Conservation (phyloP, 495 filamentous ascomycete species). For the Aspergillus asperescens region DNA sequence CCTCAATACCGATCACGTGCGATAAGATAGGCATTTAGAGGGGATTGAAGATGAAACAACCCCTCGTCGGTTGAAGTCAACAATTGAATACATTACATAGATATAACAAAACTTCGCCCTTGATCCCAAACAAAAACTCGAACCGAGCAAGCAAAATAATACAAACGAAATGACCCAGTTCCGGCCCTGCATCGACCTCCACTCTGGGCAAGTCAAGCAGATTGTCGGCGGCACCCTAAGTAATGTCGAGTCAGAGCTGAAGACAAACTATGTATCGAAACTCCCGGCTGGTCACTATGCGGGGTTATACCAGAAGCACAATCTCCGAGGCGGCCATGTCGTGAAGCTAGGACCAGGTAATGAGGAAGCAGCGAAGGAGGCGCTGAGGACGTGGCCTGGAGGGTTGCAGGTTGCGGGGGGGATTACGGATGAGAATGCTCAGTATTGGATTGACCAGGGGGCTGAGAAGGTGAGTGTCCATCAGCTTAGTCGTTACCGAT, state of each 20-base stretch:
- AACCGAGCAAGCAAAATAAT: too few relatives aligned
- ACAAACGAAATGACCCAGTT: slow-evolving; percentile 77
- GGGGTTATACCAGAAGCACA: slow-evolving; percentile 66
- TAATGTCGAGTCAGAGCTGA: slow-evolving; percentile 56
- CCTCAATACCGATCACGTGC: slow-evolving; percentile 30
- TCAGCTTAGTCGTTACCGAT: too few relatives aligned
- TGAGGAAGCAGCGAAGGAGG: slow-evolving; percentile 69
- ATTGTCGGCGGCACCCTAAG: slow-evolving; percentile 92
- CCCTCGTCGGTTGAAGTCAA: too few relatives aligned
- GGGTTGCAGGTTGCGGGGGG: slow-evolving; percentile 87
- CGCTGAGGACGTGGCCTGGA: slow-evolving; percentile 68
- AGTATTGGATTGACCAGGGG: slow-evolving; percentile 77
- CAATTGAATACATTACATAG: too few relatives aligned
- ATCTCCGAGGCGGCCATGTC: slow-evolving; percentile 76
- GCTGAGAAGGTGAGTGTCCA: slow-evolving; percentile 72
- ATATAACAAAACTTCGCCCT: too few relatives aligned
- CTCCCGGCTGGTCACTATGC: slow-evolving; percentile 78
- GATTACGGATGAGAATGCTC: slow-evolving; percentile 78
- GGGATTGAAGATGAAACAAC: slow-evolving; percentile 3
- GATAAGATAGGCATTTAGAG: slow-evolving; percentile 33
- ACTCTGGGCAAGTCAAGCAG: slow-evolving; percentile 93
- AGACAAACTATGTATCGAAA: slow-evolving; percentile 86
- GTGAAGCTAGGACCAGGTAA: slow-evolving; percentile 94
- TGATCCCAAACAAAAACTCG: too few relatives aligned
- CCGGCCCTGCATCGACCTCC: slow-evolving; percentile 93